Evolutionary conservation across 305 asterid genomes (phyloP), one percentile per base, ranked within the genome.

Genomic region (Ruellia speciosa): DNA sequence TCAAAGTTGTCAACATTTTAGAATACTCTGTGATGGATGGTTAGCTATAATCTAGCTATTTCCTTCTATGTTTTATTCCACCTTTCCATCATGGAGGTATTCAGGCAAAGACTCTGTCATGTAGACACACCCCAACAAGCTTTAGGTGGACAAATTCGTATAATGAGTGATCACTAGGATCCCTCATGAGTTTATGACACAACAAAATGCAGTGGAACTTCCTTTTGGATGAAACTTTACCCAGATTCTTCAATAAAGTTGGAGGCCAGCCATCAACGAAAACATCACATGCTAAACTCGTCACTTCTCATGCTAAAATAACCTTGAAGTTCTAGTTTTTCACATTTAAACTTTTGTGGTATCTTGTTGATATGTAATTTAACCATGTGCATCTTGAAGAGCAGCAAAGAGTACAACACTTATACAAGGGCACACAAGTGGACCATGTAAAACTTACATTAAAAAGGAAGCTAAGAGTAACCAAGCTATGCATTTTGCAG

Each of bases 1-100:
- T 64, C 0, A 62, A 76, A 61, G 60, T 84, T 49, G 87, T 75
- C 49, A 71, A 71, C 64, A 81, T 88, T n/a, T 66, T 67, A 24
- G 3, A 24, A 2, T 4, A 24, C 31, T 4, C 31, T 24, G 31
- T 24, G 31, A 24, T 24, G 31, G 31, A 24, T 24, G 31, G 31
- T 24, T 24, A 24, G 31, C 31, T 92, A 52, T 63, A 72, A 2
- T 37, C 9, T 37, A 7, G 43, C 2, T 37, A 7, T 37, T 37
- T 8, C 9, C 13, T 2, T 7, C 9, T 37, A n/a, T n/a, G n/a
- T 37, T 37, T 37, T 37, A 37, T 37, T 37, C 6, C 9, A 7
- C 43, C 13, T 7, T 37, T 37, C 13, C 43, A 37, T 37, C 9
- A 7, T 37, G 43, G 13, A 7, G 43, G 6, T 37, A 7, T 7